Base-by-base conservation (phyloP, 352 stramenopile species). In the Lagenidium sp. region DNA sequence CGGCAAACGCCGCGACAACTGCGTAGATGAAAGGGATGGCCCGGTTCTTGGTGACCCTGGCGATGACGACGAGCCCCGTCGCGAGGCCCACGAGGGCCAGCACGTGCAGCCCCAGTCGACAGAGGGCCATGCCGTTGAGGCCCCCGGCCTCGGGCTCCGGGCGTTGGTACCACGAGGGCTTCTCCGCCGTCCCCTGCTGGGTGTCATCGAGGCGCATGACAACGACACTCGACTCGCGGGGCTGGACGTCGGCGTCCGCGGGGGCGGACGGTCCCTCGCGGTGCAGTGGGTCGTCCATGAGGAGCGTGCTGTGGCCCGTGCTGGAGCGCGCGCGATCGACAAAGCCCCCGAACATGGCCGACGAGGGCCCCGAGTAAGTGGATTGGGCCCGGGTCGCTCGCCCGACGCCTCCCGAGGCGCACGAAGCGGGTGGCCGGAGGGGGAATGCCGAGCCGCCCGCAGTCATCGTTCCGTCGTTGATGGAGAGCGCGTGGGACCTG, bases 1-100 rank as follows among this genome's bases (percentile, higher is more conserved):
- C 57, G 23, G 68, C 66, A 18, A 77, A 31, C 12, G 68, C 66
- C 10, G 72, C 60, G 23, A 67, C 41, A 6, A 74, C 43, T 19
- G 55, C 57, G 36, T 66, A 81, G 4, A 82, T 32, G 43, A 79
- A 85, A 13, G 68, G 64, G 15, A 85, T 45, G 19, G 59, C 61
- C 21, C 41, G 57, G 41, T 74, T 53, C 22, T 66, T 32, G 2
- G 72, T 59, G 38, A 67, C 31, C 11, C 64, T 54, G 2, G 64
- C 59, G 0, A 64, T 57, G 10, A 74, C 2, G 16, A 73, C 51
- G 39, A 77, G 20, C 13, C 53, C 59, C 4, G 55, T 45, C 10
- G 56, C 62, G 0, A 68, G 39, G 11, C 32, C 61, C 7, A 69
- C 19, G 4, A 85, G 28, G 29, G 76, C 18, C 18, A 72, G 10